Evolutionary conservation across 352 stramenopile species (phyloP).

Genomic region (Globisporangium uncinulatum): DNA sequence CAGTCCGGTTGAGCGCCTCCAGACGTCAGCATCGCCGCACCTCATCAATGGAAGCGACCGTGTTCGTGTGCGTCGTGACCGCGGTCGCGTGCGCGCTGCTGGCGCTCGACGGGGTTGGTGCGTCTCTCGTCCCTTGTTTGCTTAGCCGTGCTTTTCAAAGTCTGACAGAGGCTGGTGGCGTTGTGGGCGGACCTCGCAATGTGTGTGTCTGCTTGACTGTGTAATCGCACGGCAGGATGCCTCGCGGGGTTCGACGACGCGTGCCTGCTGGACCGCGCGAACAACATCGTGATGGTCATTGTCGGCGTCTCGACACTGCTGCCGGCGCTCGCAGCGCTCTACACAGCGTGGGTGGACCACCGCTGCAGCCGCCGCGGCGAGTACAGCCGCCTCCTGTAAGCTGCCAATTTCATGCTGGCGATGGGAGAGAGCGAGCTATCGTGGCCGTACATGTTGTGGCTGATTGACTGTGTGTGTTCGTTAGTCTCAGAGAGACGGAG

Average conservation of each 20-base stretch:
- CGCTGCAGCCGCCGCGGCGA: constrained; percentile 5
- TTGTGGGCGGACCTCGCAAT: not conserved
- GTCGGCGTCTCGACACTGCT: constrained; percentile 42
- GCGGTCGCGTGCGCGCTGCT: constrained; percentile 37
- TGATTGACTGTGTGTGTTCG: not conserved
- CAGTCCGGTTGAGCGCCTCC: no score
- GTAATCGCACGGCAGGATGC: not conserved
- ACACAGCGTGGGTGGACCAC: constrained; percentile 33
- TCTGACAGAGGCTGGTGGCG: not conserved
- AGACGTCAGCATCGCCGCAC: not conserved
- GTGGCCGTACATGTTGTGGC: not conserved
- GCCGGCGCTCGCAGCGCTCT: constrained; percentile 29
- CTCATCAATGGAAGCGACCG: constrained; percentile 43
- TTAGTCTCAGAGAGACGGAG: not conserved
- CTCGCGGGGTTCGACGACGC: not conserved
- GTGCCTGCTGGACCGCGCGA: constrained; percentile 33
- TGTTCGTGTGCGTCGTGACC: constrained; percentile 45
- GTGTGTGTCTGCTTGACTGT: no score
- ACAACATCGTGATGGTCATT: constrained; percentile 60
- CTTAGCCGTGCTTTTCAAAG: not conserved
- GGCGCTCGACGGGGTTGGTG: constrained; percentile 35
- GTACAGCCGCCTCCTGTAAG: constrained; percentile 34
- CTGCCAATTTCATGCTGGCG: not conserved
- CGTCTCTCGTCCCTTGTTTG: not conserved
- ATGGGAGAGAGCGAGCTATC: not conserved